Evolutionary conservation across 1,284 basidiomycete species (phyloP).

Genomic region (Fomitopsis schrenkii): DNA sequence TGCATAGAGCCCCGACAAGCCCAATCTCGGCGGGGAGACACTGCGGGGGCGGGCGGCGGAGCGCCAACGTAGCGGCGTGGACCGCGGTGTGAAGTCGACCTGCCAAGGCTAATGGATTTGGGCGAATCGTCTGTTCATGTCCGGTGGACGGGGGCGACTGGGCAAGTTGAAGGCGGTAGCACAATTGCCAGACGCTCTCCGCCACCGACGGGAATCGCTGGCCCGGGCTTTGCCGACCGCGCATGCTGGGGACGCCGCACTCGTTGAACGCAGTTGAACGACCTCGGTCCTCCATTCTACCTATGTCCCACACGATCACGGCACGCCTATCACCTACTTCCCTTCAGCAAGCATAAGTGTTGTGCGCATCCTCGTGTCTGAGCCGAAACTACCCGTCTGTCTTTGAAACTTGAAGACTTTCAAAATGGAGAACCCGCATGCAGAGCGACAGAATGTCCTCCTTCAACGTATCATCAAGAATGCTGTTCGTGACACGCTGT

Average conservation of each 20-base stretch:
- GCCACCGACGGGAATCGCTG: no score
- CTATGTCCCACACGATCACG: no score
- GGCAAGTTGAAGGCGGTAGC: constrained; percentile 36
- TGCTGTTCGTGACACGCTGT: constrained; percentile 53
- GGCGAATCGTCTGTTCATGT: no score
- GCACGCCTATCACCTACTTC: no score
- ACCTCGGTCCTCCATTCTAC: no score
- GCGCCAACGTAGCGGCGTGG: background rate
- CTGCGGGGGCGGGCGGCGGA: background rate
- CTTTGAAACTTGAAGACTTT: background rate
- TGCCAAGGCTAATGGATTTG: background rate
- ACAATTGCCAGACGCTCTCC: no score
- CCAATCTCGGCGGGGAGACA: background rate
- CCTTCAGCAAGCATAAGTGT: no score
- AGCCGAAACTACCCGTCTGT: constrained; percentile 33
- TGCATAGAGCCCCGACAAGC: background rate
- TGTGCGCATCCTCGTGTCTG: background rate
- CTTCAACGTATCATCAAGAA: constrained; percentile 89
- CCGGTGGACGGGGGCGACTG: no score
- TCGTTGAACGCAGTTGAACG: no score
- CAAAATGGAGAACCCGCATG: constrained; percentile 87
- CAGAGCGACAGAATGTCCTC: constrained; percentile 84
- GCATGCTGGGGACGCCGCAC: no score
- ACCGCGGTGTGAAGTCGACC: background rate
- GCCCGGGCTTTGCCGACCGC: no score